Base-by-base conservation (phyloP, 352 stramenopile genomes). In the Phytophthora pistaciae region DNA sequence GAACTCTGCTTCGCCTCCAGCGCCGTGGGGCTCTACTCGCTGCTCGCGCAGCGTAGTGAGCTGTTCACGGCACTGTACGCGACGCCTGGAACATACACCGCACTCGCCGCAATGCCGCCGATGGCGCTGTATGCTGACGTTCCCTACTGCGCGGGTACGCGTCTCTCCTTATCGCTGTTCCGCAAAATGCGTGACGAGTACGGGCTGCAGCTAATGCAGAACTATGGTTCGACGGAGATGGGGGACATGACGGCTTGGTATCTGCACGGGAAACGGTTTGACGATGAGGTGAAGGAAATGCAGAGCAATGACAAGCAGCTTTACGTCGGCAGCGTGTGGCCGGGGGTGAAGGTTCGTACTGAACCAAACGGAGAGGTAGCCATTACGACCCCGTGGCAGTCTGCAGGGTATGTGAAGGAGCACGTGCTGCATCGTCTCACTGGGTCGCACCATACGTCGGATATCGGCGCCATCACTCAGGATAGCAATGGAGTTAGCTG, bases 221-320 rank as follows among this genome's bases (percentile, higher is more conserved):
- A 96, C 73, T 97, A 97, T 57, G 90, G 90, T 1, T 92, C 90
- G 31, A 97, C 87, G 23, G 90, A 97, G 66, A 94, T 84, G 50
- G 90, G 87, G 14, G 76, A 91, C 60, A 97, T 96, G 53, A 85
- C 88, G 0, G 85, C 85, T 50, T 94, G 85, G 86, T 61, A 75
- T 44, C 65, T 92, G 23, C 64, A 85, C 31, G 83, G 82, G 18
- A 85, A 82, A 33, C 65, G 11, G 14, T 88, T 85, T 36, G 58
- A 64, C 9, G 73, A 74, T 2, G 82, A 94, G 57, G 20, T 75
- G 31, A 67, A 72, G 4, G 64, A 81, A 56, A 83, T 91, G 75
- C 57, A 69, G 31, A 78, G 56, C 16, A 83, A 68, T 16, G 42
- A 80, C 14, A 79, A 65, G 7, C 50, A 81, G 48, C 78, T 80